Percentiles rank a stretch among this genome's conserved stretches.
These are phyloP conservation scores for Apiotrichum akiyoshidainum DNA, from an alignment of 1,284 basidiomycete species.

Conservation along the genomic window DNA sequence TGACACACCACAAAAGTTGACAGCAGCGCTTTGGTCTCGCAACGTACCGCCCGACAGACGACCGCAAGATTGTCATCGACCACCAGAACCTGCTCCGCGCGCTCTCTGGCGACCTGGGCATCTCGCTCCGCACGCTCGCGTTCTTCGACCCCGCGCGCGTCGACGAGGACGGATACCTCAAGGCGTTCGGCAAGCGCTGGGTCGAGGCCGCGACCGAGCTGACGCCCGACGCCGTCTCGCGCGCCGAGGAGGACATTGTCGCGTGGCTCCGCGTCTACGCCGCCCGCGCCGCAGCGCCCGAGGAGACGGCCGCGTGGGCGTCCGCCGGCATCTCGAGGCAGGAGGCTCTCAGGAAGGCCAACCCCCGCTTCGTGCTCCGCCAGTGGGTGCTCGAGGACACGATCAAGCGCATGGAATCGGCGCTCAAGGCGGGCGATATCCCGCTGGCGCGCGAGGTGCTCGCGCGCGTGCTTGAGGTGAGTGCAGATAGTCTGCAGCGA, in stretches of 20 bases:
- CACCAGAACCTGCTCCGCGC: constrained; percentile 67
- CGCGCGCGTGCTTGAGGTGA: constrained; percentile 26
- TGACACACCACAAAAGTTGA: not conserved
- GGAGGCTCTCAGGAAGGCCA: constrained; percentile 53
- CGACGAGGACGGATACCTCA: constrained; percentile 40
- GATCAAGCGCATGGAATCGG: constrained; percentile 67
- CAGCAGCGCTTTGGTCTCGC: constrained; percentile 71
- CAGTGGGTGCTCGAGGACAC: constrained; percentile 93
- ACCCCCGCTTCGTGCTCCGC: constrained; percentile 82
- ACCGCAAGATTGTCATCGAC: constrained; percentile 61
- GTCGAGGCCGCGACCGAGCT: constrained; percentile 54
- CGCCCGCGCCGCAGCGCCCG: constrained; percentile 56
- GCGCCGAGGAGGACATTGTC: constrained; percentile 55
- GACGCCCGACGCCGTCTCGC: constrained; percentile 55
- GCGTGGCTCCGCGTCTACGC: constrained; percentile 69
- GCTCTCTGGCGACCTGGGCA: constrained; percentile 76
- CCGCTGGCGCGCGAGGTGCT: constrained; percentile 28
- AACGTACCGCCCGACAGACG: constrained; percentile 54
- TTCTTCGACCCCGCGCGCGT: constrained; percentile 60
- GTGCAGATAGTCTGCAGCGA: constrained; percentile 9
- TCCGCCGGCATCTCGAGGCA: constrained; percentile 13
- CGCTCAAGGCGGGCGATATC: constrained; percentile 58
- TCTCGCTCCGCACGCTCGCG: constrained; percentile 68
- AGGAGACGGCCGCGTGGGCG: constrained; percentile 8
- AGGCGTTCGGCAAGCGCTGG: constrained; percentile 57